Conservation (phyloP, 306 rosid species). For the Cicer pinnatifidum region DNA sequence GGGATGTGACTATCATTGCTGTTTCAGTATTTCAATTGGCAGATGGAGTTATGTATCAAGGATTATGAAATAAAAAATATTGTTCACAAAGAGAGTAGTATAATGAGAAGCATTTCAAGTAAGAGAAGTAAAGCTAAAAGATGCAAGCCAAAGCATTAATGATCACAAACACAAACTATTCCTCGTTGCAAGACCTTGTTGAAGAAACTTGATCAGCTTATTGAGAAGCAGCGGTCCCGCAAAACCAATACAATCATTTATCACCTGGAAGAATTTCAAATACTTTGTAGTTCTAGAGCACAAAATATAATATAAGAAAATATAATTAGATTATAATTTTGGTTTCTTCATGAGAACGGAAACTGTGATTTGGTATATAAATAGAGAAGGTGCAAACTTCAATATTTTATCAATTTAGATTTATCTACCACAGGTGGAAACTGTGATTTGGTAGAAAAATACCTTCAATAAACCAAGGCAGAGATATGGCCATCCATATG, state of each 20-base stretch:
- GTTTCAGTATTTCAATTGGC: constrained; percentile 4
- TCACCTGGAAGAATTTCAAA: constrained; percentile 65
- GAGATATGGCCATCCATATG: constrained; percentile 92
- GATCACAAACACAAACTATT: constrained; percentile 43
- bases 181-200: constrained; percentile 65
- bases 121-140: constrained; percentile 32
- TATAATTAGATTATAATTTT: constrained; percentile 25
- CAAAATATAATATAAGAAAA: not conserved
- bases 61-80: constrained; percentile 21
- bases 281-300: constrained; percentile 32
- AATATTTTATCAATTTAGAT: constrained; percentile 20
- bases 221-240: constrained; percentile 96
- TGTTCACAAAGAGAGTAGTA: not conserved
- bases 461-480: constrained; percentile 89
- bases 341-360: constrained; percentile 30
- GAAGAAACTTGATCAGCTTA: constrained; percentile 82
- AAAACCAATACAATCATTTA: constrained; percentile 88
- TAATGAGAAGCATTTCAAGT: constrained; percentile 13
- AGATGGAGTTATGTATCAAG: constrained; percentile 10
- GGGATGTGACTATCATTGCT: constrained; percentile 8
- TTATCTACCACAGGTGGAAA: constrained; percentile 37
- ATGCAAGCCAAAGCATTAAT: constrained; percentile 28
- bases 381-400: constrained; percentile 16
- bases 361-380: not conserved
- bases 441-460: constrained; percentile 28